These are phyloP conservation scores for Calonectria honghensis DNA, from an alignment of 2,329 filamentous ascomycete genomes.

Conservation along the genomic window DNA sequence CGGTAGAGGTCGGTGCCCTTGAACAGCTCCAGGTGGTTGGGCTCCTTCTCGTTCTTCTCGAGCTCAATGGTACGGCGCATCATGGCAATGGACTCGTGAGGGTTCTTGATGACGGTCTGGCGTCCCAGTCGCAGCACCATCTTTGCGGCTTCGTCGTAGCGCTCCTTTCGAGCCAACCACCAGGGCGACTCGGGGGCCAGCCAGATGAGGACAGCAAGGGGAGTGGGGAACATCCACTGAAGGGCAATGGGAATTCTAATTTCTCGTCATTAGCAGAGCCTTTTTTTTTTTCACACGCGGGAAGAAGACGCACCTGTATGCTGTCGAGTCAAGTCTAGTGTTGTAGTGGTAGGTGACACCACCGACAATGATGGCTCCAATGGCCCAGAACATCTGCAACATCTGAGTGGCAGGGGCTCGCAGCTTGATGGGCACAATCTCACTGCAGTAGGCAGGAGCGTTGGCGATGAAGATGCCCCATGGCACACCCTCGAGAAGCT, in stretches of 20 bases:
- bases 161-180: conserved; percentile 72
- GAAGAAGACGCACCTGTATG: conserved; percentile 49
- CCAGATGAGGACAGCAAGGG: conserved; percentile 71
- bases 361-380: conserved; percentile 76
- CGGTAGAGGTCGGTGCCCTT: conserved; percentile 72
- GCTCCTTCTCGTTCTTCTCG: conserved; percentile 65
- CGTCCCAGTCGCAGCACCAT: conserved; percentile 68
- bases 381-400: conserved; percentile 79
- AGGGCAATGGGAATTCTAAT: conserved; percentile 71
- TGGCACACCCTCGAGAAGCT: conserved; percentile 75
- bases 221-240: conserved; percentile 76
- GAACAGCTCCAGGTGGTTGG: conserved; percentile 70
- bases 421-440: conserved; percentile 75
- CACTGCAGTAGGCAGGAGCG: conserved; percentile 75
- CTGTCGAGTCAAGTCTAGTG: neutral
- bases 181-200: conserved; percentile 71
- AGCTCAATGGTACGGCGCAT: conserved; percentile 74
- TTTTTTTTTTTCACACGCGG: conserved; percentile 46
- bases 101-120: conserved; percentile 44
- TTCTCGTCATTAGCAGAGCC: conserved; percentile 49
- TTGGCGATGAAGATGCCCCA: conserved; percentile 80
- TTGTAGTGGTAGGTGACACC: conserved; percentile 73
- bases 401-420: conserved; percentile 75
- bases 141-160: conserved; percentile 63
- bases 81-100: conserved; percentile 69